Conservation (phyloP, 352 stramenopile genomes). For the Phytophthora pluvialis region DNA sequence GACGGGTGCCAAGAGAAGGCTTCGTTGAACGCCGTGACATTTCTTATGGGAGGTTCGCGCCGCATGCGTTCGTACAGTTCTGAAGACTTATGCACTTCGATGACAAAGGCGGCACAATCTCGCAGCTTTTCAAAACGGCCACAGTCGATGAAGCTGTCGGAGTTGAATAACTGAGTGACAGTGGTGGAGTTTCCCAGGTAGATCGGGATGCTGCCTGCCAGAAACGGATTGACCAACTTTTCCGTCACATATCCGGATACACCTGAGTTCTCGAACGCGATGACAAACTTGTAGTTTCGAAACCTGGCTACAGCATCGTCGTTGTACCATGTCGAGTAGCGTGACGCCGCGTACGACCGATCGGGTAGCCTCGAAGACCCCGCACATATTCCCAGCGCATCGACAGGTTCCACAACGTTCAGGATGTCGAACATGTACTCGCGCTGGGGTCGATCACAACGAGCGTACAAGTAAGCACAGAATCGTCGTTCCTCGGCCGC, state of each 20-base stretch:
- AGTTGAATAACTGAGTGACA: slow-evolving; percentile 51
- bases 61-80: slow-evolving; percentile 48
- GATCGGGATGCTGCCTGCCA: slow-evolving; percentile 63
- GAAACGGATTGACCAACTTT: slow-evolving; percentile 67
- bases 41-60: slow-evolving; percentile 36
- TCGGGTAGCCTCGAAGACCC: slow-evolving; percentile 20
- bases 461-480: slow-evolving; percentile 61
- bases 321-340: slow-evolving; percentile 38
- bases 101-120: slow-evolving; percentile 44
- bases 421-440: slow-evolving; percentile 64
- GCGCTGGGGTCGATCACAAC: slow-evolving; percentile 52
- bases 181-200: slow-evolving; percentile 59
- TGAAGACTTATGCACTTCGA: slow-evolving; percentile 42
- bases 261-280: slow-evolving; percentile 71
- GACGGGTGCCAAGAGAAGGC: slow-evolving; percentile 55
- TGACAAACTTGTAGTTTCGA: slow-evolving; percentile 62
- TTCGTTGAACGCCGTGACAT: slow-evolving; percentile 39
- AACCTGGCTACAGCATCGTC: slow-evolving; percentile 46
- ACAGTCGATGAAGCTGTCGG: slow-evolving; percentile 61
- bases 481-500: slow-evolving; percentile 23
- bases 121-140: slow-evolving; percentile 42
- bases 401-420: slow-evolving; percentile 50
- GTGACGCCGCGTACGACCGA: not conserved
- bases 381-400: slow-evolving; percentile 53
- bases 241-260: slow-evolving; percentile 64